phyloP scores from a whole-genome alignment of 805 yeast species.

The Jamesozyma hellenica region DNA sequence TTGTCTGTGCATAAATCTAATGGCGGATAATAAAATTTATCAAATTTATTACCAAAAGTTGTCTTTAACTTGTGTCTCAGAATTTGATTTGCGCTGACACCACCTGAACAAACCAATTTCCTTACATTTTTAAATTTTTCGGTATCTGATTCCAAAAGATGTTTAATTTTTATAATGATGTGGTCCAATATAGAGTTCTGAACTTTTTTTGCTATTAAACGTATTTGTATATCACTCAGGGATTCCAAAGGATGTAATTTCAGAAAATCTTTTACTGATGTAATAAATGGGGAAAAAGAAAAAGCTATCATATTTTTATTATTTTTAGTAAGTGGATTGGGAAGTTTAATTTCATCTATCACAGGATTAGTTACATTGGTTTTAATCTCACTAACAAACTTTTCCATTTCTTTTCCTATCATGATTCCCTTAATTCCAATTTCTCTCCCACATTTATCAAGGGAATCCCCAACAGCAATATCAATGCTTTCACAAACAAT shows the following conservation, averaged over 20 bases:
- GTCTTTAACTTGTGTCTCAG: conserved; percentile 41
- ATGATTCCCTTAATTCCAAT: conserved; percentile 72
- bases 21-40: conserved; percentile 56
- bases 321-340: conserved; percentile 44
- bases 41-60: conserved; percentile 27
- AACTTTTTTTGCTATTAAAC: conserved; percentile 44
- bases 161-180: conserved; percentile 49
- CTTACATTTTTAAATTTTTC: conserved; percentile 34
- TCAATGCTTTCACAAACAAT: conserved; percentile 69
- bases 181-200: conserved; percentile 68
- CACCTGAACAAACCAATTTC: conserved; percentile 80
- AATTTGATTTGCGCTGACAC: conserved; percentile 72
- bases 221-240: conserved; percentile 19
- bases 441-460: conserved; percentile 86
- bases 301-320: conserved; percentile 43
- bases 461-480: conserved; percentile 86
- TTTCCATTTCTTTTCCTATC: conserved; percentile 78
- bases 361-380: background rate
- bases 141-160: conserved; percentile 34
- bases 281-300: conserved; percentile 70
- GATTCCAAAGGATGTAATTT: conserved; percentile 12
- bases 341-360: conserved; percentile 22
- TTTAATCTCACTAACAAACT: conserved; percentile 37
- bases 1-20: conserved; percentile 79
- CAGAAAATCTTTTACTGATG: conserved; percentile 38